Evolutionary conservation across 352 stramenopile genomes (phyloP).

Genomic region (Globisporangium splendens): DNA sequence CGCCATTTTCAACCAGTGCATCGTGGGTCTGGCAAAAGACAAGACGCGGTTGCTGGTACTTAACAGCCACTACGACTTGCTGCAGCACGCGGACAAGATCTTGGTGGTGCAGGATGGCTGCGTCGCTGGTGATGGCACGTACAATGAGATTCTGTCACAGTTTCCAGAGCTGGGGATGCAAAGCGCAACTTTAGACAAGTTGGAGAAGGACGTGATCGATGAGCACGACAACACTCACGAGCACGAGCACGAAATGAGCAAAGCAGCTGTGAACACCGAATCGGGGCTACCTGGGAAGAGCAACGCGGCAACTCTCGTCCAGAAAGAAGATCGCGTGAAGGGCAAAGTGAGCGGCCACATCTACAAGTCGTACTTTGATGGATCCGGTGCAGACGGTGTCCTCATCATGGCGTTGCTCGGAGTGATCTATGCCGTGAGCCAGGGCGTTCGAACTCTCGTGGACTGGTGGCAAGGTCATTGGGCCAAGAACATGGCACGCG

Average conservation of each 20-base stretch:
- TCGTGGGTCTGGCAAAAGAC: no score
- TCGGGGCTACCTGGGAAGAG: no score
- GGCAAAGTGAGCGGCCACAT: no score
- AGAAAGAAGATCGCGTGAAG: no score
- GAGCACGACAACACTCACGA: not conserved
- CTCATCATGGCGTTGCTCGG: no score
- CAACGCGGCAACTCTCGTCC: no score
- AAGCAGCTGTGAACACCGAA: no score
- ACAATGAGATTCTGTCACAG: conserved; percentile 41
- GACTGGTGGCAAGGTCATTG: conserved; percentile 39
- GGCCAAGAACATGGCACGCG: conserved; percentile 22
- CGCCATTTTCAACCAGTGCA: conserved; percentile 65
- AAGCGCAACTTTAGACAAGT: conserved; percentile 14
- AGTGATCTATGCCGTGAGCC: not conserved
- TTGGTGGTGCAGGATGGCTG: conserved; percentile 52
- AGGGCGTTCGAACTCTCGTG: conserved; percentile 20
- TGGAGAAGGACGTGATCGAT: conserved; percentile 23
- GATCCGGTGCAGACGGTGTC: no score
- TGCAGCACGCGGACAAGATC: conserved; percentile 33
- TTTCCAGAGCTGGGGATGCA: conserved; percentile 16
- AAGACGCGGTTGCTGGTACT: no score
- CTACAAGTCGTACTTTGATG: no score
- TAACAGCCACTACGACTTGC: conserved; percentile 7
- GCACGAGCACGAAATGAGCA: no score
- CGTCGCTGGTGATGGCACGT: conserved; percentile 69